Evolutionary conservation across 768 basidiomycete species (phyloP), one percentile per base, ranked within the genome.

Genomic region (Lactarius quietus): DNA sequence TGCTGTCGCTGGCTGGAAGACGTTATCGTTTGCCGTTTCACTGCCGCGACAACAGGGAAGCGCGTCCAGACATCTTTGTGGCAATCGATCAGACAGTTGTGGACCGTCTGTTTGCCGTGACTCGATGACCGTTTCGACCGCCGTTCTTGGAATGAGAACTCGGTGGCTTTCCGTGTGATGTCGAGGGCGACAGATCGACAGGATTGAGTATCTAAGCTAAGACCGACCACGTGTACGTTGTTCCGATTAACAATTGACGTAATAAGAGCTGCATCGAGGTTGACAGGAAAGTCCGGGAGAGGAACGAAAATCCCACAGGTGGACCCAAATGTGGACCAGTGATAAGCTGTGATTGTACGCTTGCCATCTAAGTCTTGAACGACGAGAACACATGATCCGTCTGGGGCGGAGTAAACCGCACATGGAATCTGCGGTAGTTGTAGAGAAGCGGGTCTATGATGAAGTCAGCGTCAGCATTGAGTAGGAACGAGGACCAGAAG

Each of bases 321-420:
- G 0, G 82, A 80, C 4, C 84, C 86, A 65, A 87, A 84, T 0
- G 83, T 83, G 9, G 72, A 74, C 82, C 81, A 84, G 67, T 86
- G 86, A 65, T 81, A 84, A 0, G 80, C 79, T 2, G 74, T 76
- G 2, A 82, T 51, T 57, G 57, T 43, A 9, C 52, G 14, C 17
- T n/a, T 20, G 14, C 10, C 29, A 10, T 64, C 29, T 23, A 18
- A 35, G 5, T 68, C 29, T n/a, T 77, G 74, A 3, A 75, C 66
- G 2, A 78, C 71, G 38, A 85, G 55, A n/a, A 86, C 69, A 66
- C 84, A 85, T 31, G 84, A 76, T 0, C 83, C 84, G 66, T 86
- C 84, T 0, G 85, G 83, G 0, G 84, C 78, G 1, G 83, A 79
- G 70, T 73, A 74, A 14, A 80, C 74, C 23, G 65, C 71, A n/a